Evolutionary conservation across 805 yeast genomes (phyloP), one percentile per base, ranked within the genome.

Genomic region (Lipomyces yamanashiensis): DNA sequence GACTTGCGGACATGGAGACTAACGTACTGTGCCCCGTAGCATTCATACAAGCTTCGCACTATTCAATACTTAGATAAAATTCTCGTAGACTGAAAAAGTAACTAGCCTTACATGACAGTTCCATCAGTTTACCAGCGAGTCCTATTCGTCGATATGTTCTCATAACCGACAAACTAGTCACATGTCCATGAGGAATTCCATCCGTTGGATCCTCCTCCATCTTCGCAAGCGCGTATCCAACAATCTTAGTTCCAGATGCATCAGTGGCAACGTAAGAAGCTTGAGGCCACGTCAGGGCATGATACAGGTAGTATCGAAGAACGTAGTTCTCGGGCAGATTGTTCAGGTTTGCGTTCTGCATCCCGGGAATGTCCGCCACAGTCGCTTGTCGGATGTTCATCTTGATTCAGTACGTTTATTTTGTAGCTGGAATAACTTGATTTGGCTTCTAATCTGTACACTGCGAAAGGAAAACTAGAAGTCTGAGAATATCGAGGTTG

Each of bases 71-170:
- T 12, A 19, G 19, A 15, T 15, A 39, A 17, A 13, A 17, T 12
- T 23, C 19, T 12, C 33, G 12, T 10, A 13, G 10, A 13, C 45
- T 49, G 19, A 21, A 44, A 9, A 45, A 19, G 49, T 51, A 23
- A 39, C 39, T 13, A 28, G 67, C 79, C 69, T 23, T 61, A 67
- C 70, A 77, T 2, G 91, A 83, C 76, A 89, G 96, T 74, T 90
- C 83, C 96, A 93, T 92, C 75, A 88, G 79, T 75, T 87, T 90
- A 66, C 88, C 97, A 3, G 98, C 99, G 61, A 95, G 79, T 0
- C 99, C 99, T 88, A 92, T 87, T 72, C 97, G 83, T 79, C 99
- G 84, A 75, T 93, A 95, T 1, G 97, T 88, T 77, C 99, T 85
- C 96, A 92, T 90, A 56, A 95, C 99, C 54, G 96, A 87, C 60